Evolutionary conservation across 2,329 filamentous ascomycete species (phyloP).

Genomic region (Coniella lustricola): DNA sequence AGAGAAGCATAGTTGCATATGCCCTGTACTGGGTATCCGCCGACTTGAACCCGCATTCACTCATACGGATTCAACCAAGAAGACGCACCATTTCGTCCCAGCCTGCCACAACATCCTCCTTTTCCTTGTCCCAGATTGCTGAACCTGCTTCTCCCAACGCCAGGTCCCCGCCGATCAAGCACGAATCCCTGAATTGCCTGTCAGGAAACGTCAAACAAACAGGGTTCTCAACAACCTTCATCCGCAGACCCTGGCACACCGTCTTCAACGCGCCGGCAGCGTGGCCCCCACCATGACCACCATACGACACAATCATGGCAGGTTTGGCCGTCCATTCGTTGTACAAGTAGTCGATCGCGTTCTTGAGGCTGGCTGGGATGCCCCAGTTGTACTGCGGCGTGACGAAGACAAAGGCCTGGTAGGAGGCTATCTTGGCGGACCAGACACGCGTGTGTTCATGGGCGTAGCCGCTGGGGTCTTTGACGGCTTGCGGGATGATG

Average conservation of each 20-base stretch:
- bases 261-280: conserved; percentile 21
- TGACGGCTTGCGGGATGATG: conserved; percentile 24
- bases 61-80: conserved; percentile 2
- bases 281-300: conserved; percentile 30
- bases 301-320: conserved; percentile 40
- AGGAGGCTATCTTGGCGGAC: conserved; percentile 24
- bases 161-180: conserved; percentile 14
- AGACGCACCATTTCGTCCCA: conserved; percentile 18
- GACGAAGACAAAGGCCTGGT: conserved; percentile 27
- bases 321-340: conserved; percentile 43
- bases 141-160: conserved; percentile 9
- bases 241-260: conserved; percentile 19
- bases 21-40: too few relatives aligned
- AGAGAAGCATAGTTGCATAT: too few relatives aligned
- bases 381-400: conserved; percentile 40
- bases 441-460: conserved; percentile 30
- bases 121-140: conserved; percentile 16
- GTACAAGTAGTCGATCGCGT: conserved; percentile 45
- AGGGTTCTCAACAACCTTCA: conserved; percentile 21
- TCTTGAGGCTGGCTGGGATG: conserved; percentile 41
- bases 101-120: conserved; percentile 14
- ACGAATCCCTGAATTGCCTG: conserved; percentile 8
- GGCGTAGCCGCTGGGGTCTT: conserved; percentile 23
- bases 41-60: too few relatives aligned
- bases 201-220: conserved; percentile 21